Conservation (phyloP, 148 eudicot genomes). For the Polygonum maritimum region DNA sequence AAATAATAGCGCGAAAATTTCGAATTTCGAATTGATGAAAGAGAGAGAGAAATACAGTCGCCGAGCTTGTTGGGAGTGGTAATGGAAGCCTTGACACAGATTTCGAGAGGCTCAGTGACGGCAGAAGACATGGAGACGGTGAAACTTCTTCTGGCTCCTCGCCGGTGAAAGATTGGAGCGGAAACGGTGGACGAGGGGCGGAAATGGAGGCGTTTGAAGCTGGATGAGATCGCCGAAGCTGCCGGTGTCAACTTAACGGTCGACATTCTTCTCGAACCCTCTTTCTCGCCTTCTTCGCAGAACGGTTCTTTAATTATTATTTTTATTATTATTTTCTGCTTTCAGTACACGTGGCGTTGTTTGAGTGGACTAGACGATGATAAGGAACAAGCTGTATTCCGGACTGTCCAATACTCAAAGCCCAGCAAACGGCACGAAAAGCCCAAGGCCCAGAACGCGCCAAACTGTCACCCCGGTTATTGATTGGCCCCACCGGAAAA, state of each 20-base stretch:
- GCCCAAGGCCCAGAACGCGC: no score
- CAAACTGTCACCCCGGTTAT: no score
- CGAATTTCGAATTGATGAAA: background rate
- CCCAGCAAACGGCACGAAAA: no score
- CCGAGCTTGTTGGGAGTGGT: slow-evolving; percentile 6
- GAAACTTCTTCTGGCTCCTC: background rate
- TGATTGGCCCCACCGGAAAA: no score
- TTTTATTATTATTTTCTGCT: background rate
- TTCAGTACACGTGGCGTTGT: background rate
- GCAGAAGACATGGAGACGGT: slow-evolving; percentile 1
- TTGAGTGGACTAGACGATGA: background rate
- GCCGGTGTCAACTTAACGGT: slow-evolving; percentile 39
- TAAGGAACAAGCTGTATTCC: background rate
- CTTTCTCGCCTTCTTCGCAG: background rate
- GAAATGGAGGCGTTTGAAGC: slow-evolving; percentile 31
- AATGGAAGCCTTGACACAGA: slow-evolving; percentile 9
- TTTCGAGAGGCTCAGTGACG: background rate
- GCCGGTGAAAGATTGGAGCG: background rate
- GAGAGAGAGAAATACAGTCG: slow-evolving; percentile 7
- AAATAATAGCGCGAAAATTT: background rate
- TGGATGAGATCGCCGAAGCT: slow-evolving; percentile 32
- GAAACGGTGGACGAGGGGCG: background rate
- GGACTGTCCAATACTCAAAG: background rate
- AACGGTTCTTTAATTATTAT: background rate
- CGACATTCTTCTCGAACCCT: slow-evolving; percentile 25